phyloP scores from a whole-genome alignment of 805 yeast genomes.

The Millerozyma acaciae region DNA sequence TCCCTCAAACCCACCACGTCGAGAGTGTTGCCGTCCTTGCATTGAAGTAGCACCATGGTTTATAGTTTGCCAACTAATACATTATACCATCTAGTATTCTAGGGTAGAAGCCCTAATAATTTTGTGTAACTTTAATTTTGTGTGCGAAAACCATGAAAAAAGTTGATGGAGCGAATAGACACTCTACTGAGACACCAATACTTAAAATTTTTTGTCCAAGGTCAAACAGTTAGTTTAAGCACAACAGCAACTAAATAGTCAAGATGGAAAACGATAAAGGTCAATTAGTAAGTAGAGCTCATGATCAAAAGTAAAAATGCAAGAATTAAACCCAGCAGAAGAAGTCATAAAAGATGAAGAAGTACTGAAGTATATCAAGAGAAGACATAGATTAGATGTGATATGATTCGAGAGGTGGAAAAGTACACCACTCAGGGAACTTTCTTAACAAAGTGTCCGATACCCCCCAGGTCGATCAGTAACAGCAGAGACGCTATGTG shows the following conservation, averaged over 20 bases:
- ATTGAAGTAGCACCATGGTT: conserved; percentile 8
- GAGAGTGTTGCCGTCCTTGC: conserved; percentile 78
- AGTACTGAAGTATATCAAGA: too few species aligned
- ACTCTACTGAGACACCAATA: too few species aligned
- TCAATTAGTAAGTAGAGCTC: conserved; percentile 89
- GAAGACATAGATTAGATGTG: too few species aligned
- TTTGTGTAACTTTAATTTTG: conserved; percentile 1
- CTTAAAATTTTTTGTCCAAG: too few species aligned
- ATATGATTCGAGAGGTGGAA: too few species aligned
- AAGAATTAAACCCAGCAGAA: too few species aligned
- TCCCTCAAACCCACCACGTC: conserved; percentile 92
- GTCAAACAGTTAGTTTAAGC: too few species aligned
- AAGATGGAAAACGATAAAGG: conserved; percentile 99
- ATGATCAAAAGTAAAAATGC: conserved; percentile 19
- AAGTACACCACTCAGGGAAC: too few species aligned
- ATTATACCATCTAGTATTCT: background rate
- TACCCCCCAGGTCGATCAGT: too few species aligned
- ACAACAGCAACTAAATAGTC: conserved; percentile 25
- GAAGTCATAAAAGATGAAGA: too few species aligned
- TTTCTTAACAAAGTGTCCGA: too few species aligned
- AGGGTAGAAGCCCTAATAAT: conserved; percentile 3
- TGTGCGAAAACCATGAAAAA: conserved; percentile 1
- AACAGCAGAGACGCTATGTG: background rate
- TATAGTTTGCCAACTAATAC: background rate
- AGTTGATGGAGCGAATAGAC: too few species aligned